Evolutionary conservation across 345 rosid genomes (phyloP), one percentile per base, ranked within the genome.

Genomic region (Populus ilicifolia): DNA sequence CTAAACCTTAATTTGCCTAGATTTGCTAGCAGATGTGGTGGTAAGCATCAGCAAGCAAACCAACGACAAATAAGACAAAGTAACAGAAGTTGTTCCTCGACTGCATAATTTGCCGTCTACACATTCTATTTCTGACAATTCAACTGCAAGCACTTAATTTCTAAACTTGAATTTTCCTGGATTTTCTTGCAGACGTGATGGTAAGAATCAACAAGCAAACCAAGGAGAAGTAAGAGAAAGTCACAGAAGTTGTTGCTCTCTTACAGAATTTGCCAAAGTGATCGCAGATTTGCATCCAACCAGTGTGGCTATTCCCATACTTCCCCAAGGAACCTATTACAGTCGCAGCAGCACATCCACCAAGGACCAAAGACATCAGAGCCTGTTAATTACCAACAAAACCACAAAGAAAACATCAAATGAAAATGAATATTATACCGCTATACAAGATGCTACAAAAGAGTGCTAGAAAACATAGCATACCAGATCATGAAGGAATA

Each of bases 251-350:
- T 35, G 80, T 79, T 69, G 56, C 82, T 75, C 78, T 85, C 1
- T 59, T 61, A 65, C 97, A 93, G 81, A 84, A 93, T 48, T 71
- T 79, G n/a, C 43, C 69, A 1, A 91, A 79, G 17, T 84, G 77
- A 41, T 72, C 80, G 39, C 97, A 91, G 2, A 94, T 88, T 36
- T 90, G 82, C 81, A 79, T 46, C 98, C 98, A 94, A 4, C 97
- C 95, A 2, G 88, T 81, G 36, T 84, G 89, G 33, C 16, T 62
- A 73, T 90, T 89, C 9, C 95, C 97, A 43, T 87, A 78, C 74
- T 80, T 86, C 4, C 88, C 95, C 54, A 87, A 25, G 36, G 73
- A 73, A 5, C 97, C 97, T 11, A 88, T 83, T 11, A 90, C 80
- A 1, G 88, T 87, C 4, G 89, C 88, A 0, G 94, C 94, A 13